Evolutionary conservation across 1,139 yeast species (phyloP).

Genomic region (Lodderomyces theae): DNA sequence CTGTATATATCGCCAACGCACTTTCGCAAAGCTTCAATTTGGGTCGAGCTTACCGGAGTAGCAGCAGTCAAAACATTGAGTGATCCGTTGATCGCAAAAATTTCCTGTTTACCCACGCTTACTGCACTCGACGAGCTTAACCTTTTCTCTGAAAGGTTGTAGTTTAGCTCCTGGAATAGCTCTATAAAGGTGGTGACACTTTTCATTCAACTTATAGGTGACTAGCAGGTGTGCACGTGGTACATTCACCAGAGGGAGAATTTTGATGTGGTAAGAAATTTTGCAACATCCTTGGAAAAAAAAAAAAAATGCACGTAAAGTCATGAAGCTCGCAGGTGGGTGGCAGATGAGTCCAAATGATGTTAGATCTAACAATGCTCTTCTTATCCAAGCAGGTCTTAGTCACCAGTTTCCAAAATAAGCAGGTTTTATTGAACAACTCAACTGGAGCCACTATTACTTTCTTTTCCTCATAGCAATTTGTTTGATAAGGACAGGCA

Average conservation of each 20-base stretch:
- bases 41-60: not conserved
- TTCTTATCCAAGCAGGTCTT: no score
- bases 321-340: no score
- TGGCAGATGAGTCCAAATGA: no score
- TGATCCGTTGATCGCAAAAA: conserved; percentile 1
- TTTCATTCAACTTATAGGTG: not conserved
- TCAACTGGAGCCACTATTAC: no score
- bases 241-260: not conserved
- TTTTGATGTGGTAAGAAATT: not conserved
- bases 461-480: no score
- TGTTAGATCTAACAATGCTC: no score
- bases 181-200: not conserved
- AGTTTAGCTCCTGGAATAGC: not conserved
- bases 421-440: no score
- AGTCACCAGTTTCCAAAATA: no score
- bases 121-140: not conserved
- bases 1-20: conserved; percentile 2
- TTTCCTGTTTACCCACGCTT: not conserved
- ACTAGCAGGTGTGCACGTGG: not conserved
- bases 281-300: conserved; percentile 1
- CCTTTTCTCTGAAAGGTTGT: not conserved
- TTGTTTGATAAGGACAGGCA: no score
- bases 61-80: not conserved
- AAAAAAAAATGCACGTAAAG: not conserved
- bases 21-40: not conserved